Base-by-base conservation (phyloP, 345 rosid genomes). In the Sonneratia alba region DNA sequence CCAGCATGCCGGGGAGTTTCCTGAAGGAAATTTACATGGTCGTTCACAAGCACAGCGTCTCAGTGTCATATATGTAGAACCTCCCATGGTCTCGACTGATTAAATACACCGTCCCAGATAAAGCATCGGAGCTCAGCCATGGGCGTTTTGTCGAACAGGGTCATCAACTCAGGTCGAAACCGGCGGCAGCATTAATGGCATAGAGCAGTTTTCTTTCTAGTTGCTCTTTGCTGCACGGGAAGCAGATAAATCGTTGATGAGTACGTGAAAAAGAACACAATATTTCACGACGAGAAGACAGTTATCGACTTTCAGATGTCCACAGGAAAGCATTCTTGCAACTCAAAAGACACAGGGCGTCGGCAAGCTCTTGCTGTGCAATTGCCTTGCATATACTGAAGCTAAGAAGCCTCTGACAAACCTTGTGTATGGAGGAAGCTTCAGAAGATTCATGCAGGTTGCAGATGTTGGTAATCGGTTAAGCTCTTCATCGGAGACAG, bases 381-480 rank as follows among this genome's bases (percentile, higher is more conserved):
- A 42, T 42, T 9, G n/a, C 66, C 32, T 7, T 57, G 32, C 32
- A 27, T 57, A 7, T 27, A 27, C 40, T 38, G 36, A 36, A 27
- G 62, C 63, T 57, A 22, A 57, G 3, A 62, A 62, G 9, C 18
- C 66, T 62, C 9, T 9, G 75, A 85, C 87, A 79, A 77, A 95
- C 97, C 99, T 95, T 82, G 89, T 81, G 74, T 95, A 95, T 14
- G 99, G 97, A 15, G 99, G 99, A 85, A 95, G 99, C 87, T 95
- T 95, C 38, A 95, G 89, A 81, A 92, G 96, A 83, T 95, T 95
- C 99, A 95, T 95, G 75, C 99, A 95, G 75, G 99, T 95, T 67
- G 97, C 97, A 55, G 97, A 78, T 53, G 99, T 95, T 1, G 99
- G 99, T 76, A 95, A 82, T 62, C 99, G 86, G 70, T 92, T 97